Conservation (phyloP, 176 grass and related monocot genomes). For the Triticum urartu region DNA sequence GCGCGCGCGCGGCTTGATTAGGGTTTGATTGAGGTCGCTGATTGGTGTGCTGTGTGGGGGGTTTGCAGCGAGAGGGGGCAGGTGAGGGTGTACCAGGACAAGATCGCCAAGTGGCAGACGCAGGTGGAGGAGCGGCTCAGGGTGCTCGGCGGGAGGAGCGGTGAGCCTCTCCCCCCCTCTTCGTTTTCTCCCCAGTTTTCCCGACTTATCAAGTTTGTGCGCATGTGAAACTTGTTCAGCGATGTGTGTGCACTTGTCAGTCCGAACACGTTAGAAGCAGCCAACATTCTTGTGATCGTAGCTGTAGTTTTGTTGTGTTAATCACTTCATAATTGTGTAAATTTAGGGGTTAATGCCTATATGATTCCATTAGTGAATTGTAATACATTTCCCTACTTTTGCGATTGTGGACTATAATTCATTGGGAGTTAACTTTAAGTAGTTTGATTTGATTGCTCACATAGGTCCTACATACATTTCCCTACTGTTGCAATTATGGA, state of each 20-base stretch:
- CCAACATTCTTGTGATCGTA: background rate
- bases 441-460: background rate
- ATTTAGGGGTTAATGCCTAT: background rate
- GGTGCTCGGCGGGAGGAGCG: constrained; percentile 66
- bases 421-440: background rate
- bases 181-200: background rate
- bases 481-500: background rate
- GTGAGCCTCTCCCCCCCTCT: constrained; percentile 15
- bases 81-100: constrained; percentile 81
- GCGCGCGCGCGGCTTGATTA: background rate
- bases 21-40: background rate
- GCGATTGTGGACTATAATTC: too few species aligned
- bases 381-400: background rate
- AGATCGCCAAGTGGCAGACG: constrained; percentile 85
- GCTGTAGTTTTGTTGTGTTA: background rate
- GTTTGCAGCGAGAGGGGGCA: constrained; percentile 69
- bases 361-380: background rate
- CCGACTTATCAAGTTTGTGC: background rate
- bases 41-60: background rate
- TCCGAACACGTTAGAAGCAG: background rate
- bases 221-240: background rate
- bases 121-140: constrained; percentile 76
- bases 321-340: background rate
- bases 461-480: background rate
- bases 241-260: background rate